A percentile compares a stretch with the other conserved stretches of the same genome.
Evolutionary conservation across 345 rosid species (phyloP).

Genomic region (Syzygium jambos): DNA sequence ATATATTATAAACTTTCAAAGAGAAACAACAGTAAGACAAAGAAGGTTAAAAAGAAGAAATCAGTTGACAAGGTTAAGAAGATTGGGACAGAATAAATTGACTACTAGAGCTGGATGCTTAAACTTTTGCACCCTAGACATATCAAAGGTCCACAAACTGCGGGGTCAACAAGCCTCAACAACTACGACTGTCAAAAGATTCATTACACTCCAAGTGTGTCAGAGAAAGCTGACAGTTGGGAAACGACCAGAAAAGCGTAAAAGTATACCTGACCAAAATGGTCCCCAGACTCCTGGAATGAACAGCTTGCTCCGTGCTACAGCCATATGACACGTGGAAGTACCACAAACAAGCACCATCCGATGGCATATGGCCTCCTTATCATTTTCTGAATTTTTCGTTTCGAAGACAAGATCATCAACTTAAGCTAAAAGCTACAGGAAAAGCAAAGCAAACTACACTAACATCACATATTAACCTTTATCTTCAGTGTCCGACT

Average conservation of each 20-base stretch:
- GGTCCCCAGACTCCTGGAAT: constrained; percentile 99
- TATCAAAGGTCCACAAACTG: background rate
- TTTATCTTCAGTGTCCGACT: constrained; percentile 30
- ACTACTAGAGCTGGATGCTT: background rate
- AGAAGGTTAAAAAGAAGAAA: background rate
- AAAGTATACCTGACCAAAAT: constrained; percentile 83
- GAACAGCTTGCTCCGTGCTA: constrained; percentile 69
- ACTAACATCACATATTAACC: constrained; percentile 25
- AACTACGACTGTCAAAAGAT: background rate
- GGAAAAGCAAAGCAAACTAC: background rate
- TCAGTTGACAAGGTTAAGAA: background rate
- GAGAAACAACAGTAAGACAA: background rate
- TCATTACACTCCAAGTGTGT: background rate
- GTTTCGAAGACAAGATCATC: background rate
- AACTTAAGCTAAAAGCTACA: background rate
- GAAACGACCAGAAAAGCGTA: background rate
- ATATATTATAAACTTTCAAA: background rate
- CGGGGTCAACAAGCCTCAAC: background rate
- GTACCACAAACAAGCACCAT: constrained; percentile 96
- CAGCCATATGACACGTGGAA: constrained; percentile 97
- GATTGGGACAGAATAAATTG: background rate
- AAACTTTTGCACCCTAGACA: background rate
- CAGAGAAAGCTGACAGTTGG: background rate
- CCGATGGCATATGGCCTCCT: constrained; percentile 63
- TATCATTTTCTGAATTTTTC: constrained; percentile 30